A percentile compares a stretch with the other conserved stretches of the same genome.
These are phyloP conservation scores for Lachnum nothofagi DNA, from an alignment of 2,329 filamentous ascomycete species.

Conservation along the genomic window DNA sequence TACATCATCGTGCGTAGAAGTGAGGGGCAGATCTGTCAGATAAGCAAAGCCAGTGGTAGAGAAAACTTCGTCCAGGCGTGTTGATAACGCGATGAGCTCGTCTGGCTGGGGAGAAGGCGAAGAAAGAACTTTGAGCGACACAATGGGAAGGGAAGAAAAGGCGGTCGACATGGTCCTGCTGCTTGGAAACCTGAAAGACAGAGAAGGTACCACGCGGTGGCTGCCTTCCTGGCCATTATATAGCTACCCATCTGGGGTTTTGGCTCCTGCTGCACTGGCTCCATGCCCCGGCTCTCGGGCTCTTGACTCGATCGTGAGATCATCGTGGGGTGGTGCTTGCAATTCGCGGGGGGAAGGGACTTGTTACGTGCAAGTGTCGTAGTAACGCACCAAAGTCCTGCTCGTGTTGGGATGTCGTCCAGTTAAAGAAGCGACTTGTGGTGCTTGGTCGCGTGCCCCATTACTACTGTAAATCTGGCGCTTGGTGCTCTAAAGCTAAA, in stretches of 20 bases:
- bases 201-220: background rate
- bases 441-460: no score
- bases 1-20: constrained; percentile 39
- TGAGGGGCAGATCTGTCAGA: constrained; percentile 39
- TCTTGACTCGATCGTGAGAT: no score
- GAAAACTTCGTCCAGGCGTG: constrained; percentile 38
- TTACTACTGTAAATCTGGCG: no score
- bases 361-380: background rate
- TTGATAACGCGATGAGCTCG: constrained; percentile 32
- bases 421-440: no score
- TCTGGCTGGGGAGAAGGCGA: constrained; percentile 24
- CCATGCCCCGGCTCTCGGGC: background rate
- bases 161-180: constrained; percentile 8
- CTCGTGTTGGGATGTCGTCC: background rate
- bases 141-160: constrained; percentile 40
- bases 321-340: no score
- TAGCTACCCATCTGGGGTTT: background rate
- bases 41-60: constrained; percentile 44
- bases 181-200: no score
- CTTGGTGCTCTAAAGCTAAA: no score
- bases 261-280: background rate
- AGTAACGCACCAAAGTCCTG: background rate
- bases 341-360: background rate
- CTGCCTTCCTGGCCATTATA: background rate
- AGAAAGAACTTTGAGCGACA: constrained; percentile 37